Percentiles rank a stretch among this genome's conserved stretches.
phyloP scores from a whole-genome alignment of 1,139 yeast genomes.

The Yamadazyma jaroonii region DNA sequence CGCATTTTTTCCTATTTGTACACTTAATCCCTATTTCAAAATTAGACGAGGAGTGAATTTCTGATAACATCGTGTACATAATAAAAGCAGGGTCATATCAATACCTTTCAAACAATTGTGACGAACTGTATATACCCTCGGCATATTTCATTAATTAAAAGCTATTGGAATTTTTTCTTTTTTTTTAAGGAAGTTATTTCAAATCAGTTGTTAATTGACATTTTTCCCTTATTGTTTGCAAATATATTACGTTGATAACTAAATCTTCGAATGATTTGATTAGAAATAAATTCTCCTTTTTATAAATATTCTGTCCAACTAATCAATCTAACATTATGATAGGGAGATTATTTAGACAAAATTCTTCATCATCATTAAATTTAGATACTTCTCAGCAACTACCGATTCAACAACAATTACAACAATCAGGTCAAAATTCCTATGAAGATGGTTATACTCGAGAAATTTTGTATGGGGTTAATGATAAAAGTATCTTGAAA shows the following conservation, averaged over 20 bases:
- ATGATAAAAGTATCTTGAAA: conserved; percentile 25
- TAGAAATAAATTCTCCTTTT: not conserved
- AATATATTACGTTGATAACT: not conserved
- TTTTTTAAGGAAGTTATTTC: too few relatives aligned
- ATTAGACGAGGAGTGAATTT: not conserved
- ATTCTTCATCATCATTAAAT: conserved; percentile 12
- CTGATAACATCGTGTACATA: not conserved
- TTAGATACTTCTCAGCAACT: conserved; percentile 7
- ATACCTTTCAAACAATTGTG: too few relatives aligned
- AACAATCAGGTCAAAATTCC: conserved; percentile 17
- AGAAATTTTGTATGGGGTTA: conserved; percentile 43
- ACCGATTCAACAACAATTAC: conserved; percentile 10
- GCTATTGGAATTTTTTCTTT: too few relatives aligned
- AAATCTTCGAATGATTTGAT: not conserved
- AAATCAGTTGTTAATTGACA: too few relatives aligned
- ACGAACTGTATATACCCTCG: too few relatives aligned
- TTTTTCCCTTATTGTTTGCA: too few relatives aligned
- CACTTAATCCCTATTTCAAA: not conserved
- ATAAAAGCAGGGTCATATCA: not conserved
- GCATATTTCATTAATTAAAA: too few relatives aligned
- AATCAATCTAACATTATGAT: conserved; percentile 17
- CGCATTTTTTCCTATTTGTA: not conserved
- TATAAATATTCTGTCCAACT: too few relatives aligned
- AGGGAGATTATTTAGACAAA: conserved; percentile 29
- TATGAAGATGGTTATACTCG: conserved; percentile 44